These are phyloP conservation scores for Entomophthora muscae DNA, from an alignment of 371 early-diverging fungal genomes.

Conservation along the genomic window DNA sequence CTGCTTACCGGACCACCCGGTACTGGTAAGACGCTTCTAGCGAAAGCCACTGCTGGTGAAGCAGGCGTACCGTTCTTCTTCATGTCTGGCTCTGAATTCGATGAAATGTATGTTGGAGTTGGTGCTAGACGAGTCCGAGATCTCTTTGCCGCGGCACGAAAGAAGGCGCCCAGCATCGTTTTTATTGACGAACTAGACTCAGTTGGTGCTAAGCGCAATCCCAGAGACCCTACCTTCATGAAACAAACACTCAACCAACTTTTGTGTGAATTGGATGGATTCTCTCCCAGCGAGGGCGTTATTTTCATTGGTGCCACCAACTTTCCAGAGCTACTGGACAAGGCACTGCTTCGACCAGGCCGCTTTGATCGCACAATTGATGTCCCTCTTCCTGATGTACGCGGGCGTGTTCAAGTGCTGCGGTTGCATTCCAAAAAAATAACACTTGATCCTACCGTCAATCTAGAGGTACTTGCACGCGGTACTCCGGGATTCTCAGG, in stretches of 20 bases:
- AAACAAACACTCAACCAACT: conserved; percentile 93
- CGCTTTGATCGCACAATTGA: conserved; percentile 94
- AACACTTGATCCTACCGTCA: conserved; percentile 35
- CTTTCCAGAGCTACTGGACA: conserved; percentile 93
- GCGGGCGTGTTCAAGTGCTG: conserved; percentile 86
- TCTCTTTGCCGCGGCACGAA: conserved; percentile 81
- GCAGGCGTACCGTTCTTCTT: conserved; percentile 94
- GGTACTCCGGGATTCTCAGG: conserved; percentile 96
- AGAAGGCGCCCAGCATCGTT: conserved; percentile 93
- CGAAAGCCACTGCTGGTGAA: conserved; percentile 81
- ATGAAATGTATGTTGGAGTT: conserved; percentile 98
- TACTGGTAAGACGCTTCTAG: conserved; percentile 90
- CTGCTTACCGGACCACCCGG: conserved; percentile 98
- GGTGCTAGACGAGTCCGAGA: conserved; percentile 75
- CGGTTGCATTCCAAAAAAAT: conserved; percentile 75
- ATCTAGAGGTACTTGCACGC: conserved; percentile 70
- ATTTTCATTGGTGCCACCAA: conserved; percentile 99
- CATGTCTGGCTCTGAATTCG: conserved; percentile 94
- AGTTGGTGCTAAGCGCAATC: conserved; percentile 90
- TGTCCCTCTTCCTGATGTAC: conserved; percentile 90
- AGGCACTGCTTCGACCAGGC: conserved; percentile 93
- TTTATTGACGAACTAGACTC: conserved; percentile 99
- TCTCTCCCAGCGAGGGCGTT: conserved; percentile 80
- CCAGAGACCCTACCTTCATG: conserved; percentile 86
- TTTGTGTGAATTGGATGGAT: conserved; percentile 92